phyloP scores from a whole-genome alignment of 768 basidiomycete species.

The Pseudohyphozyma bogoriensis region DNA sequence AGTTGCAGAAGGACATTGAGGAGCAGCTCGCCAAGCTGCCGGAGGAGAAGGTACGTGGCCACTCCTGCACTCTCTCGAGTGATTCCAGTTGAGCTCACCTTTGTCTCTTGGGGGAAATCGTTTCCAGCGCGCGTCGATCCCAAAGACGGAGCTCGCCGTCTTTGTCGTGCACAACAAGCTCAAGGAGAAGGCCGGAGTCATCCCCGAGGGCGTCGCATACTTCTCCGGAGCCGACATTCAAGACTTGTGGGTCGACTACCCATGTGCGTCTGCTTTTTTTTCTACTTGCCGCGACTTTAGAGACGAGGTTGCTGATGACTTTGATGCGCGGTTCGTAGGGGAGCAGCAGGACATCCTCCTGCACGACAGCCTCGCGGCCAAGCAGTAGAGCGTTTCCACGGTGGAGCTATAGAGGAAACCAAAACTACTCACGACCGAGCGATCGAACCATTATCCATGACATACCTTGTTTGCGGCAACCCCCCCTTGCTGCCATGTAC shows the following conservation, averaged over 20 bases:
- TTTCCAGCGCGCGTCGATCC: constrained; percentile 49
- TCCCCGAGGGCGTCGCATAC: constrained; percentile 62
- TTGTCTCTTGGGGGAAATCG: too few species aligned
- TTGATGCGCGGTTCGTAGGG: fast-evolving
- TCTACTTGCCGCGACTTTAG: neutral
- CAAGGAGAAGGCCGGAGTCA: constrained; percentile 67
- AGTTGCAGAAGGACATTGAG: constrained; percentile 74
- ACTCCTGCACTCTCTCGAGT: too few species aligned
- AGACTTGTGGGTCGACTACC: constrained; percentile 41
- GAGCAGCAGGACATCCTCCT: constrained; percentile 17
- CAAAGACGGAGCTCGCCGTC: constrained; percentile 73
- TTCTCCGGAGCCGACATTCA: constrained; percentile 63
- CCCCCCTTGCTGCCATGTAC: too few species aligned
- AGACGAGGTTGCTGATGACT: neutral
- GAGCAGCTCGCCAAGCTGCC: constrained; percentile 33
- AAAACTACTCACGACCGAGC: too few species aligned
- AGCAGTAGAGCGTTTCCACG: too few species aligned
- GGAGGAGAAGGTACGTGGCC: constrained; percentile 7
- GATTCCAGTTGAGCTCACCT: too few species aligned
- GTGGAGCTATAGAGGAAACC: too few species aligned
- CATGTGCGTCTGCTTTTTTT: constrained; percentile 30
- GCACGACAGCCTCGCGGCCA: constrained; percentile 15
- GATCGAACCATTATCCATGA: too few species aligned
- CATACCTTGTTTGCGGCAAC: too few species aligned
- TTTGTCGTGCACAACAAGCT: constrained; percentile 94